Percentiles rank a stretch among this genome's conserved stretches.
These are phyloP conservation scores for Colletotrichum gigasporum DNA, from an alignment of 2,329 filamentous ascomycete species.

Conservation along the genomic window DNA sequence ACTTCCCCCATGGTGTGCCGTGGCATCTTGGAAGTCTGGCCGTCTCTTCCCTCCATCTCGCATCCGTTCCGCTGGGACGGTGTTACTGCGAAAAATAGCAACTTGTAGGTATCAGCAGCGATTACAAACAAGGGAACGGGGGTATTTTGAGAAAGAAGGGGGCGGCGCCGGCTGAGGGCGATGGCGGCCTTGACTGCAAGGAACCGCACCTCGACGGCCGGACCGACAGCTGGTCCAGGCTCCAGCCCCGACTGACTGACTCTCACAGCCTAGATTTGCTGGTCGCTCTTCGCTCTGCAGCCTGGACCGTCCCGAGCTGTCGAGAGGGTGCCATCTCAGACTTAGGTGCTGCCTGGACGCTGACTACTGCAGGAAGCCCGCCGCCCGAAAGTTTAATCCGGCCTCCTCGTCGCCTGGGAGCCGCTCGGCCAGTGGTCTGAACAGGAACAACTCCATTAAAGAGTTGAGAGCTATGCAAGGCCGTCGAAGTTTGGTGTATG, in stretches of 20 bases:
- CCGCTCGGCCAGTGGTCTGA: background rate
- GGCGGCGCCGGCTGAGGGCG: constrained; percentile 3
- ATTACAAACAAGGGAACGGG: constrained; percentile 17
- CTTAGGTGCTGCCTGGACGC: background rate
- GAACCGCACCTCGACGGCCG: constrained; percentile 9
- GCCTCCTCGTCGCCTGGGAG: background rate
- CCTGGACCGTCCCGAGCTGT: background rate
- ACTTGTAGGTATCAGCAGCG: background rate
- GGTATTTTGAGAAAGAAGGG: constrained; percentile 16
- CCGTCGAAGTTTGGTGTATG: background rate
- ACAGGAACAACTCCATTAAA: background rate
- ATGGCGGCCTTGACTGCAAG: constrained; percentile 17
- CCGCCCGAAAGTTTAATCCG: constrained; percentile 16
- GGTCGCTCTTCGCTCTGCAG: background rate
- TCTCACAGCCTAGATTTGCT: constrained; percentile 3
- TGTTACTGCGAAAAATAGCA: background rate
- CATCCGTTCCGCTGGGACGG: background rate
- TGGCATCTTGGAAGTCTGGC: background rate
- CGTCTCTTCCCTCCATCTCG: background rate
- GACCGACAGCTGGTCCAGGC: constrained; percentile 4
- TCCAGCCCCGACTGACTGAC: constrained; percentile 13
- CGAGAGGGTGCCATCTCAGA: background rate
- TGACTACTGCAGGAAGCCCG: constrained; percentile 11
- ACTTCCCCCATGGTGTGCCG: background rate
- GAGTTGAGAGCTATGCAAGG: background rate